These are phyloP conservation scores for Lasiodiplodia theobromae DNA, from an alignment of 2,329 filamentous ascomycete genomes.

Conservation along the genomic window DNA sequence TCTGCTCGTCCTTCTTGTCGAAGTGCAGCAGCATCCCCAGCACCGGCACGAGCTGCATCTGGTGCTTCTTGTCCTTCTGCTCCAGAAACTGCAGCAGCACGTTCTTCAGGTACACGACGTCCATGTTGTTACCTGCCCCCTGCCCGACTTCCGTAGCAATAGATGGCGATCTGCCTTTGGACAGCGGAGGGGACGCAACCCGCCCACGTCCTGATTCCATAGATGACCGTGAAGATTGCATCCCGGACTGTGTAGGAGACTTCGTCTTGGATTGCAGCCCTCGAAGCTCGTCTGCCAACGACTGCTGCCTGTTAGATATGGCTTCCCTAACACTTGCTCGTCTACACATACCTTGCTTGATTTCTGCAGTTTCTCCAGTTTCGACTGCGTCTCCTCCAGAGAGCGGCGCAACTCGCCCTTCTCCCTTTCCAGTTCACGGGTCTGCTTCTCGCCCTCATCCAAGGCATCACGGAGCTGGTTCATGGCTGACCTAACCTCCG, in stretches of 20 bases:
- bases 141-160: constrained; percentile 35
- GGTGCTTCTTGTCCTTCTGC: constrained; percentile 78
- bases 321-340: no score
- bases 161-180: constrained; percentile 45
- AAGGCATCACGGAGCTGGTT: constrained; percentile 78
- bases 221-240: constrained; percentile 64
- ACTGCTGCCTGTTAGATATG: constrained; percentile 40
- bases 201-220: constrained; percentile 59
- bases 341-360: constrained; percentile 59
- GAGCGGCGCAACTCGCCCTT: constrained; percentile 75
- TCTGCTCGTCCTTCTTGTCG: constrained; percentile 81
- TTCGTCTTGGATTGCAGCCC: constrained; percentile 51
- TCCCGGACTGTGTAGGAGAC: constrained; percentile 50
- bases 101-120: constrained; percentile 78
- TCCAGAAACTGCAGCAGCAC: constrained; percentile 83
- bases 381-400: constrained; percentile 77
- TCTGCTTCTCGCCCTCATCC: constrained; percentile 86
- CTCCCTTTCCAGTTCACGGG: constrained; percentile 83
- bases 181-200: constrained; percentile 55
- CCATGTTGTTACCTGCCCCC: constrained; percentile 46
- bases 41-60: constrained; percentile 79
- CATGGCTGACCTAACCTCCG: constrained; percentile 79
- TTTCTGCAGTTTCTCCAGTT: constrained; percentile 81
- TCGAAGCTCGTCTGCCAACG: constrained; percentile 66
- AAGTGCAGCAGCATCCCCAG: constrained; percentile 78